Conservation (phyloP, 2,329 filamentous ascomycete species). For the Aspergillus flavus region DNA sequence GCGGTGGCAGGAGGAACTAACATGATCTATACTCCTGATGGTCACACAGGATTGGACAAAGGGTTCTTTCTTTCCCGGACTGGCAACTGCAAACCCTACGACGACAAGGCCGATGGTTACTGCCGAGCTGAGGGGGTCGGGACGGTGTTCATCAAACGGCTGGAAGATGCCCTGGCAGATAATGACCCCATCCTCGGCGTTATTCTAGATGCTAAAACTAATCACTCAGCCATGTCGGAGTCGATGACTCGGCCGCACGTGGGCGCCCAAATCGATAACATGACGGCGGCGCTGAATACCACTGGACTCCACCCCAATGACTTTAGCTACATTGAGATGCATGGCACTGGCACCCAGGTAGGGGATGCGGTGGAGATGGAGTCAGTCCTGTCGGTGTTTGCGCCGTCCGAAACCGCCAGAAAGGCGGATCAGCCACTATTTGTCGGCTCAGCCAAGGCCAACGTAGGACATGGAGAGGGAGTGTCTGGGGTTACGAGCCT, state of each 20-base stretch:
- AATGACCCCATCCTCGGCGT: slow-evolving; percentile 47
- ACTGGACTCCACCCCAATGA: slow-evolving; percentile 40
- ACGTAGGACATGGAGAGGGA: slow-evolving; percentile 50
- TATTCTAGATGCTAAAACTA: slow-evolving; percentile 45
- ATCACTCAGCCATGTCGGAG: slow-evolving; percentile 38
- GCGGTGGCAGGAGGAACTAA: slow-evolving; percentile 77
- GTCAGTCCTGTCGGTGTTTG: slow-evolving; percentile 36
- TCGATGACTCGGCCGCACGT: slow-evolving; percentile 16
- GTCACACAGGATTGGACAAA: slow-evolving; percentile 71
- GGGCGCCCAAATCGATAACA: slow-evolving; percentile 40
- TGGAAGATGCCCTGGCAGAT: slow-evolving; percentile 54
- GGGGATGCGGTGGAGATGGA: slow-evolving; percentile 41
- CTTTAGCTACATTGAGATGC: slow-evolving; percentile 42
- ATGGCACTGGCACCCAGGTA: slow-evolving; percentile 42
- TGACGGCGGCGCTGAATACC: slow-evolving; percentile 38
- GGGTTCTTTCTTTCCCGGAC: slow-evolving; percentile 31
- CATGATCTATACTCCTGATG: slow-evolving; percentile 72
- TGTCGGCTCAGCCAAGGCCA: slow-evolving; percentile 39
- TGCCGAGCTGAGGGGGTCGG: slow-evolving; percentile 55
- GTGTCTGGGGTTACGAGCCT: slow-evolving; percentile 45
- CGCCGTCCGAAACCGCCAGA: slow-evolving; percentile 7
- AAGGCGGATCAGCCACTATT: slow-evolving; percentile 32
- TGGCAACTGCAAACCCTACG: slow-evolving; percentile 54
- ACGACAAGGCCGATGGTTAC: slow-evolving; percentile 55
- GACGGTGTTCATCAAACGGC: slow-evolving; percentile 52